phyloP scores from a whole-genome alignment of 768 basidiomycete genomes.

The Flagelloscypha sp. region DNA sequence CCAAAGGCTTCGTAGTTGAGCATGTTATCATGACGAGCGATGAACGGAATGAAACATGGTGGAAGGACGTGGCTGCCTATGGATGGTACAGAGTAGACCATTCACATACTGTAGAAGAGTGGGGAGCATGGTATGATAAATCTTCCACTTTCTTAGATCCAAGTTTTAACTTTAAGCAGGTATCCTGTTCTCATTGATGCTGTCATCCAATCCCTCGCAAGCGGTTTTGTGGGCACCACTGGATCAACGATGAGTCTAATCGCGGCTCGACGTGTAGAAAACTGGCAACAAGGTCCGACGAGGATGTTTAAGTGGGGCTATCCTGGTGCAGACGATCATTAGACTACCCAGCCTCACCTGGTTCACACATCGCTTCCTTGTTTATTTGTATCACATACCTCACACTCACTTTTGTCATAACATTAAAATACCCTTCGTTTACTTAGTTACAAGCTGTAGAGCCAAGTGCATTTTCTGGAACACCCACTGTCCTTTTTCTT shows the following conservation, averaged over 20 bases:
- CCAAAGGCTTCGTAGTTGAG: constrained; percentile 20
- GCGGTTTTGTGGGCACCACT: constrained; percentile 51
- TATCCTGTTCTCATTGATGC: constrained; percentile 46
- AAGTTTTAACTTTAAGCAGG: constrained; percentile 21
- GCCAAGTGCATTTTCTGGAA: no score
- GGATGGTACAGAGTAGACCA: constrained; percentile 29
- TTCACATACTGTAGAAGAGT: constrained; percentile 17
- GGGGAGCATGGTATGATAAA: constrained; percentile 21
- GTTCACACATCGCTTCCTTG: no score
- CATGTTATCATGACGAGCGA: constrained; percentile 34
- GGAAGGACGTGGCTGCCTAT: constrained; percentile 10
- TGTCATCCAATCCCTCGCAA: constrained; percentile 44
- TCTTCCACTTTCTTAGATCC: constrained; percentile 1
- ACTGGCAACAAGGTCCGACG: constrained; percentile 45
- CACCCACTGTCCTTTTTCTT: no score
- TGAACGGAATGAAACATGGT: constrained; percentile 10
- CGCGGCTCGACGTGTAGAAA: constrained; percentile 41
- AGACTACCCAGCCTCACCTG: no score
- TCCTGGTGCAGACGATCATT: constrained; percentile 30
- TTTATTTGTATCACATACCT: no score
- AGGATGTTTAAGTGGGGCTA: constrained; percentile 28
- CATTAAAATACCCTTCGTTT: no score
- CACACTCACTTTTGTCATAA: no score
- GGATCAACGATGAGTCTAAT: constrained; percentile 49
- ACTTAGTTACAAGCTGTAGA: no score